Evolutionary conservation across 176 grass and related monocot species (phyloP).

Genomic region (Metroxylon sagu): DNA sequence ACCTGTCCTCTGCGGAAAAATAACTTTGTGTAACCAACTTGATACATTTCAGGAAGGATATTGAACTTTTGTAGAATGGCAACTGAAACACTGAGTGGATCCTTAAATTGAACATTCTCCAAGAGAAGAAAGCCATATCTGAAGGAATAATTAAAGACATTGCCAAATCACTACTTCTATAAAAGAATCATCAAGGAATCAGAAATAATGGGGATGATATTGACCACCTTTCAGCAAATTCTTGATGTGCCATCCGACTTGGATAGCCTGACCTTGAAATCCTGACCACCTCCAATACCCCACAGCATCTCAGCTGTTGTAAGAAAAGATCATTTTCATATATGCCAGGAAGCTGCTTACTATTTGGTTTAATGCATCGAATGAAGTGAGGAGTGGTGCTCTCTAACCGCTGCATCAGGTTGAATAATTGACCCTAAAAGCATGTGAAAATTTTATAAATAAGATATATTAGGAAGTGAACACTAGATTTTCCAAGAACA

Average conservation of each 20-base stretch:
- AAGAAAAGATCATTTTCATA: slow-evolving; percentile 73
- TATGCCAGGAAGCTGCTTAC: slow-evolving; percentile 48
- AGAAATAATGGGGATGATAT: background rate
- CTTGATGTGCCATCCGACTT: slow-evolving; percentile 79
- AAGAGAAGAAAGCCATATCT: slow-evolving; percentile 80
- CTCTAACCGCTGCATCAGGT: slow-evolving; percentile 84
- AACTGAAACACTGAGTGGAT: slow-evolving; percentile 82
- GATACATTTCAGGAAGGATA: slow-evolving; percentile 83
- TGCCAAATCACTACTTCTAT: too few species aligned
- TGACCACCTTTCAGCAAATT: slow-evolving; percentile 77
- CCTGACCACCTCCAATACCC: slow-evolving; percentile 75
- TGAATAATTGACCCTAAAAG: slow-evolving; percentile 84
- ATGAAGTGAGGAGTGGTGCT: slow-evolving; percentile 83
- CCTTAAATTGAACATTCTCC: slow-evolving; percentile 27
- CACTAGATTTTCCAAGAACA: too few species aligned
- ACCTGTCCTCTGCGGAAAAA: slow-evolving; percentile 92
- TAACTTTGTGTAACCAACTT: slow-evolving; percentile 97
- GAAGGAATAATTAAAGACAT: too few species aligned
- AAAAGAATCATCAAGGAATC: too few species aligned
- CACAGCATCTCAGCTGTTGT: slow-evolving; percentile 93
- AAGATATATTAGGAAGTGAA: too few species aligned
- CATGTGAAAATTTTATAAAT: background rate
- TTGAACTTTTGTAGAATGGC: slow-evolving; percentile 82
- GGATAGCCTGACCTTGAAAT: slow-evolving; percentile 87
- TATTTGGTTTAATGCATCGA: slow-evolving; percentile 93